Base-by-base conservation (phyloP, 495 filamentous ascomycete species). In the Aspergillus taichungensis region DNA sequence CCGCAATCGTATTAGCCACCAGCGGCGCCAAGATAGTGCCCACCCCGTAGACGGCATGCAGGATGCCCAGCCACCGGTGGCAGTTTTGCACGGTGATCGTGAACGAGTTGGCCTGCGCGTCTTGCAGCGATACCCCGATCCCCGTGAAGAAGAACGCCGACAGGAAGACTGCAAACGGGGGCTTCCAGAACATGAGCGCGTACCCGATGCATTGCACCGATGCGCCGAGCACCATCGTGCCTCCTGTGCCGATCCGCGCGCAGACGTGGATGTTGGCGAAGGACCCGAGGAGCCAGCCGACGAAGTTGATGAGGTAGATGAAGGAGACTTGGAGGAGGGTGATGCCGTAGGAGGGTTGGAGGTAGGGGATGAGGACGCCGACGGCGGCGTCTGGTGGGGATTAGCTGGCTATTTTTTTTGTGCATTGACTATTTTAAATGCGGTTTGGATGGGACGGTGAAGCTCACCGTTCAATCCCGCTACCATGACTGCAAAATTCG, bases 1-100 rank as follows among this genome's bases (percentile, higher is more conserved):
- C 44, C n/a, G 71, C 72, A 27, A 78, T 67, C 7, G 66, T 54
- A 1, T 72, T 73, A 0, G 73, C 73, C 5, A 73, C 62, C 48
- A 80, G 66, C 11, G 77, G 75, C 0, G 55, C 63, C 6, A 76
- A 61, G 3, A 80, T 60, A 10, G 67, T 70, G 0, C 75, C 75
- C 1, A 72, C 60, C 14, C 72, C 73, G 42, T 76, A 80, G 57
- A 72, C 67, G 32, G 70, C 72, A 55, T 80, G 76, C 12, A 79
- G 73, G 42, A 77, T 64, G 6, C 73, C 74, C 3, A 80, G 56
- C 76, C 76, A 79, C 27, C 74, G 60, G 46, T 80, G 75, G 5
- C 72, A 63, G 29, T 62, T 64, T 14, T 61, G 57, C 12, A 68
- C 58, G 7, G 60, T 65, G 38, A 69, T 61, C 0, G 73, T 73